phyloP scores from a whole-genome alignment of 176 grass and related monocot genomes.

The Avena insularis region DNA sequence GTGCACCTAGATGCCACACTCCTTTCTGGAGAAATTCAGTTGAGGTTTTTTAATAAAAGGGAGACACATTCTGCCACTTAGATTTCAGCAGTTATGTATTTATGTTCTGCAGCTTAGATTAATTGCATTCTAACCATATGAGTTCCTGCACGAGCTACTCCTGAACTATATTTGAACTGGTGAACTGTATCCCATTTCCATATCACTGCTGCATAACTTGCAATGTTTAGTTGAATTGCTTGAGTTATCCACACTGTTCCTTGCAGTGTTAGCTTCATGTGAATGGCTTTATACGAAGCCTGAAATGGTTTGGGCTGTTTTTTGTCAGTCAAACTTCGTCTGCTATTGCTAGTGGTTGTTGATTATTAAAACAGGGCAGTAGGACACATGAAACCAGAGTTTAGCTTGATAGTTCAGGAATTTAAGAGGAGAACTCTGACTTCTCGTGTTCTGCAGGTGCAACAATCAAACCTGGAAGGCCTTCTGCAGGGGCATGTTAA shows the following conservation, averaged over 20 bases:
- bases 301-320: slow-evolving; percentile 13
- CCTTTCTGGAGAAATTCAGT: not conserved
- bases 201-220: slow-evolving; percentile 24
- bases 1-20: not conserved
- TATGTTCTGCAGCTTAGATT: not conserved
- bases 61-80: not conserved
- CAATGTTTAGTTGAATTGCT: slow-evolving; percentile 22
- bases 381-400: slow-evolving; percentile 24
- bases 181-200: slow-evolving; percentile 31
- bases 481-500: slow-evolving; percentile 96
- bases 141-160: slow-evolving; percentile 14
- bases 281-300: slow-evolving; percentile 14
- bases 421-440: slow-evolving; percentile 29
- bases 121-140: slow-evolving; percentile 21
- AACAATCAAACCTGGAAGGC: slow-evolving; percentile 92
- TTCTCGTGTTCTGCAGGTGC: slow-evolving; percentile 61
- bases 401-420: slow-evolving; percentile 18
- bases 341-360: slow-evolving; percentile 29
- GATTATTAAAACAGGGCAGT: slow-evolving; percentile 1
- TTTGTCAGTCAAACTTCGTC: slow-evolving; percentile 27
- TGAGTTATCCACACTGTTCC: slow-evolving; percentile 20
- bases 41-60: not conserved
- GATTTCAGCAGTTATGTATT: not conserved
- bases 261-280: slow-evolving; percentile 16
- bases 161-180: slow-evolving; percentile 22